Evolutionary conservation across 345 rosid species (phyloP).

Genomic region (Orychophragmus violaceus): DNA sequence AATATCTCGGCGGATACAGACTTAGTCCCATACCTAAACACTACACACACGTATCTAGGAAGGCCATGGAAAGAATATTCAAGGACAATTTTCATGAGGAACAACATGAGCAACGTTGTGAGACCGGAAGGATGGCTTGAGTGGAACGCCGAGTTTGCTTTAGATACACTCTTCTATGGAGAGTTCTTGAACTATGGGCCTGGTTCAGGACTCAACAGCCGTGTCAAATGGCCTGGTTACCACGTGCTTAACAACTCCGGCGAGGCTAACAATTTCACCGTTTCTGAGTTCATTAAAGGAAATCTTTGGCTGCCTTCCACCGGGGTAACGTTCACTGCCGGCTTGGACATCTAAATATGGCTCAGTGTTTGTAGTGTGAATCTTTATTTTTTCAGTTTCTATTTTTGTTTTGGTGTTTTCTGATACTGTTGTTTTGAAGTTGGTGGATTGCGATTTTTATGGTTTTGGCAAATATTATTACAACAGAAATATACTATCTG

Average conservation of each 20-base stretch:
- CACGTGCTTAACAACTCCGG: slow-evolving; percentile 37
- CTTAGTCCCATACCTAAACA: slow-evolving; percentile 39
- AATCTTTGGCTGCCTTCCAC: slow-evolving; percentile 70
- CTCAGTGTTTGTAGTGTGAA: neutral
- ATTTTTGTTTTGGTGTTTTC: neutral
- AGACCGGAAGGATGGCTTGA: slow-evolving; percentile 83
- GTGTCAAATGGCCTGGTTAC: slow-evolving; percentile 85
- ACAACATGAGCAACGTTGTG: slow-evolving; percentile 44
- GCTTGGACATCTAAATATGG: slow-evolving; percentile 4
- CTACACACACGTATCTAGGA: slow-evolving; percentile 65
- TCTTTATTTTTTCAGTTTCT: neutral
- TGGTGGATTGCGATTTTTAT: neutral
- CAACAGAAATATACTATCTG: neutral
- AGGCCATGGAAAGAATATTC: slow-evolving; percentile 88
- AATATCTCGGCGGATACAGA: slow-evolving; percentile 62
- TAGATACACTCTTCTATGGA: slow-evolving; percentile 61
- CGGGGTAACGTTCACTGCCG: slow-evolving; percentile 43
- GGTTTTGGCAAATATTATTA: neutral
- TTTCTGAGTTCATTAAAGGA: slow-evolving; percentile 60
- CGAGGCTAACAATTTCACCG: slow-evolving; percentile 61
- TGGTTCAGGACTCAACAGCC: slow-evolving; percentile 40
- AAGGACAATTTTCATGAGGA: slow-evolving; percentile 69
- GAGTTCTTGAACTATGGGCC: slow-evolving; percentile 71
- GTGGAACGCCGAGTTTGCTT: slow-evolving; percentile 54
- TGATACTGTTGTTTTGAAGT: neutral